These are phyloP conservation scores for Fusarium sterilihyphosum DNA, from an alignment of 2,329 filamentous ascomycete species.

Conservation along the genomic window DNA sequence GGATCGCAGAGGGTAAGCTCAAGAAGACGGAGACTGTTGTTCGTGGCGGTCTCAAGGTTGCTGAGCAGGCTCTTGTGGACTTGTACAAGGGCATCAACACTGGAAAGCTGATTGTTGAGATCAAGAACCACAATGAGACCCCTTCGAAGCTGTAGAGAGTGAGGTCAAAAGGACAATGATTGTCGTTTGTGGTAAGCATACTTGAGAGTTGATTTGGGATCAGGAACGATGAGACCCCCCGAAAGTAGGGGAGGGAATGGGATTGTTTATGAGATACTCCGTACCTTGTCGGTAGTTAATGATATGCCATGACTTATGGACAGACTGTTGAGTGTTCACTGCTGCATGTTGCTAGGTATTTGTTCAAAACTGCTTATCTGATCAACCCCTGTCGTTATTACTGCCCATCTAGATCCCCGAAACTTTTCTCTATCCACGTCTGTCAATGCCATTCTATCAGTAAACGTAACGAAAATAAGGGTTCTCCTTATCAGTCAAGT, in stretches of 20 bases:
- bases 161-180: background rate
- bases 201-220: conserved; percentile 62
- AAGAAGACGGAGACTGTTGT: conserved; percentile 78
- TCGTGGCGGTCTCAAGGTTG: conserved; percentile 71
- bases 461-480: conserved; percentile 70
- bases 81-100: conserved; percentile 78
- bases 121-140: conserved; percentile 46
- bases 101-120: conserved; percentile 61
- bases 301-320: conserved; percentile 19
- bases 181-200: conserved; percentile 67
- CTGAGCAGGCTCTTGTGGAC: conserved; percentile 70
- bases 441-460: conserved; percentile 5
- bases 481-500: conserved; percentile 76
- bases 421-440: background rate
- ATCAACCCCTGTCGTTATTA: background rate
- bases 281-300: conserved; percentile 28
- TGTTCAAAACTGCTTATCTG: background rate
- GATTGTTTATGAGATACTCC: conserved; percentile 15
- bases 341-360: background rate
- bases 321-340: background rate
- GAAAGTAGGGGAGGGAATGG: conserved; percentile 31
- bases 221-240: conserved; percentile 44
- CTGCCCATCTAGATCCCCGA: rapidly evolving
- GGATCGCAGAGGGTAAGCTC: conserved; percentile 77
- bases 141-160: conserved; percentile 43